Conservation (phyloP, 306 rosid species). For the Begonia masoniana region DNA sequence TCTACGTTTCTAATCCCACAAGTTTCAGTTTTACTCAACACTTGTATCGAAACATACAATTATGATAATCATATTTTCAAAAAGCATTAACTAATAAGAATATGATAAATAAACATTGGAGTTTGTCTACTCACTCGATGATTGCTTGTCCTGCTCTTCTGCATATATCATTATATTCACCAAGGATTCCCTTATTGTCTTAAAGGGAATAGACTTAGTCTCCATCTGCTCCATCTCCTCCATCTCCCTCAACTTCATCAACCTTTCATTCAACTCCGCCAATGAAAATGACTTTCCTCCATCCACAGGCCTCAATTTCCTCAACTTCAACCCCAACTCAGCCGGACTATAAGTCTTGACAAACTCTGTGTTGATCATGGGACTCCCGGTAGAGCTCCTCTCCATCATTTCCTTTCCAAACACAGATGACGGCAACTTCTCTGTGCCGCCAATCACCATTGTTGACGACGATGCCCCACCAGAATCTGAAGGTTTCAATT, state of each 20-base stretch:
- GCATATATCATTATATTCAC: background rate
- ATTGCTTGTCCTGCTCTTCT: conserved; percentile 2
- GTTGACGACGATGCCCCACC: conserved; percentile 1
- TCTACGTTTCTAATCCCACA: no score
- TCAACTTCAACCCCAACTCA: conserved; percentile 53
- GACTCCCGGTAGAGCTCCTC: conserved; percentile 1
- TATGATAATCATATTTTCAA: no score
- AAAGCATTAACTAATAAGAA: no score
- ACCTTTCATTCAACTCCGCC: conserved; percentile 52
- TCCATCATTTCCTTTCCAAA: conserved; percentile 27
- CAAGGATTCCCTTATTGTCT: conserved; percentile 14
- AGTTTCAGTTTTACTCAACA: no score
- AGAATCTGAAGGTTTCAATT: conserved; percentile 13
- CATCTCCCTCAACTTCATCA: conserved; percentile 39
- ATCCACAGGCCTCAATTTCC: conserved; percentile 36
- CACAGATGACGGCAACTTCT: conserved; percentile 11
- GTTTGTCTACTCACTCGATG: conserved; percentile 4
- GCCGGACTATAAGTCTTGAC: conserved; percentile 18
- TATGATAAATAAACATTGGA: no score
- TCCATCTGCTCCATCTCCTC: conserved; percentile 43
- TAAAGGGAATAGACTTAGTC: background rate
- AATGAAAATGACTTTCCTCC: conserved; percentile 40
- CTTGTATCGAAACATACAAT: no score
- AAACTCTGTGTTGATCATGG: conserved; percentile 14
- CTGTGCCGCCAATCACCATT: conserved; percentile 19